Percentiles rank a stretch among this genome's conserved stretches.
Conservation (phyloP, 2,329 filamentous ascomycete species). For the Colletotrichum liriopes region DNA sequence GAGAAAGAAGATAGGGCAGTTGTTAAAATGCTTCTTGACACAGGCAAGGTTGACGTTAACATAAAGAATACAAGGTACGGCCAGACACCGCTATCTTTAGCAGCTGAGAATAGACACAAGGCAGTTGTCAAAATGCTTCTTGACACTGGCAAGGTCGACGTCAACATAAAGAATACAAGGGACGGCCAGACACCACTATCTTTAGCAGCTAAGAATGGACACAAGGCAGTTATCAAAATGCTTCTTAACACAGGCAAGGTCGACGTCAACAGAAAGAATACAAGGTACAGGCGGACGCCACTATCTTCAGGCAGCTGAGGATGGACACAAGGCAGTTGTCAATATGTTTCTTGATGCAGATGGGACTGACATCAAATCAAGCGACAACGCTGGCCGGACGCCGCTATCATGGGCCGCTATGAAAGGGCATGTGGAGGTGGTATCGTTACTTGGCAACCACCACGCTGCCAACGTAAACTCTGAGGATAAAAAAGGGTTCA, state of each 20-base stretch:
- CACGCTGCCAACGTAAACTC: no score
- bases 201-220: not conserved
- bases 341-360: not conserved
- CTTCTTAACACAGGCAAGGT: not conserved
- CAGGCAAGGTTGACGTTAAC: not conserved
- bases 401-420: no score
- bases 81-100: not conserved
- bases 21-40: not conserved
- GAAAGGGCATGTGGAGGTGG: no score
- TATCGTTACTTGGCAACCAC: no score
- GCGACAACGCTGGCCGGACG: no score
- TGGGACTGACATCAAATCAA: no score
- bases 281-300: no score
- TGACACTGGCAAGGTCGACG: not conserved
- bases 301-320: no score
- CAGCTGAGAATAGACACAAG: not conserved
- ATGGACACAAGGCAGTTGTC: not conserved
- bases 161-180: not conserved
- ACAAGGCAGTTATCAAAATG: not conserved
- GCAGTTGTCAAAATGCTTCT: not conserved
- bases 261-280: no score
- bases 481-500: no score
- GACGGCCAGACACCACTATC: not conserved
- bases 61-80: not conserved
- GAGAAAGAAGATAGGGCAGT: not conserved